Base-by-base conservation (phyloP, 352 stramenopile genomes). In the Globisporangium cystogenes region DNA sequence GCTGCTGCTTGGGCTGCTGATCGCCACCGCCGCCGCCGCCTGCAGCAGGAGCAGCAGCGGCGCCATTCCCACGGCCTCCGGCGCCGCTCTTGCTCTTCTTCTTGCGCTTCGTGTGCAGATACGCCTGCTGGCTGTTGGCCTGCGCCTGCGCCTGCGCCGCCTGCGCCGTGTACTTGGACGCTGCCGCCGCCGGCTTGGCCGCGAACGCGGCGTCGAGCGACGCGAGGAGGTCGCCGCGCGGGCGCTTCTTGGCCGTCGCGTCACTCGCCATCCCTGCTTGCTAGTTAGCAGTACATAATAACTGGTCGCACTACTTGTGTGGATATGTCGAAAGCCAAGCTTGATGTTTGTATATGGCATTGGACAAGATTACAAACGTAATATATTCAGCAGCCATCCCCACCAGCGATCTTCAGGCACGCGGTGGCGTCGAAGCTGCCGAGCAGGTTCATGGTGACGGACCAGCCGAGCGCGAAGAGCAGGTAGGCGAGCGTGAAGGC, bases 141-240 rank as follows among this genome's bases (percentile, higher is more conserved):
- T 75, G 64, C 14, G 50, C 60, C 51, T 68, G 62, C 29, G 64
- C 62, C 20, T 45, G 40, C 4, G 77, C 72, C 31, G 77, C 78
- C 62, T 87, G 65, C 4, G 65, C 50, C 31, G 81, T 91, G 51
- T 91, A 91, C 61, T 91, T 91, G 59, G 74, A 87, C 14, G 60
- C 54, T 0, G 49, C 33, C 40, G 62, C 33, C 20, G 60, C 56
- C 44, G 72, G 51, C 44, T 65, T 52, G n/a, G 58, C 48, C 48
- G 74, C 74, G 46, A 92, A 92, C 18, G 73, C 75, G 26, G 76
- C 81, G 53, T 92, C 81, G 42, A 92, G 69, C 46, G 81, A 88
- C 55, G 81, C 80, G 20, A 92, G 60, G n/a, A 89, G 64, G 60
- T 92, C 81, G n/a, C 59, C 67, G 31, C 70, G 71, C 58, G 76